Base-by-base conservation (phyloP, 2,329 filamentous ascomycete species). In the Myriangium duriaei region DNA sequence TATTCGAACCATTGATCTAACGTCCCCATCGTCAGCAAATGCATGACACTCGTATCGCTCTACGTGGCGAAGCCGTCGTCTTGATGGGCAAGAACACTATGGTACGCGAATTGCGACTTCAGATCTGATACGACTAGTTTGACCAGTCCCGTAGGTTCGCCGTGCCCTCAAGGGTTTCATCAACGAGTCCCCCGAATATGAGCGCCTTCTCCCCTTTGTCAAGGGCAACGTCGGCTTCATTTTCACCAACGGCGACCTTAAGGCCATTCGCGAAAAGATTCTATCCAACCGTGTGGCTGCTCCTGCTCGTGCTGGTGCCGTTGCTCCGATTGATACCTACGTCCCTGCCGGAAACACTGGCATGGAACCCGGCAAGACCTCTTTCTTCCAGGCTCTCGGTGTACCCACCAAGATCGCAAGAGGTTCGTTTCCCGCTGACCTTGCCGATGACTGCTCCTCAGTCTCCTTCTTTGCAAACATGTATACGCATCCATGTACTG, bases 11-110 rank as follows among this genome's bases (percentile, higher is more conserved):
- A n/a, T n/a, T n/a, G n/a, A n/a, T n/a, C n/a, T n/a, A n/a, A n/a
- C n/a, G n/a, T n/a, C n/a, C n/a, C n/a, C n/a, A n/a, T n/a, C n/a
- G n/a, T 56, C 91, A 98, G 79, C 92, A 98, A 80, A 98, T 98
- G 92, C 91, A 98, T 84, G 91, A 98, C 79, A 96, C 98, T 68
- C 83, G 91, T 66, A 71, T 80, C 60, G 69, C 84, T 59, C 82
- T 98, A 65, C 87, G 91, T 65, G 81, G 80, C 48, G 71, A 93
- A 68, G 87, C 77, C 69, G 82, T 96, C 56, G 87, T 98, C 57
- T 75, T 98, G 71, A 96, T 96, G 91, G 91, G 88, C 65, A 96
- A 95, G 81, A 98, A 98, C 80, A 98, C 91, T 69, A 98, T 98
- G 91, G 88, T 91, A 68, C 44, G 72, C 54, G 33, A 41, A 26